Evolutionary conservation across 2,329 filamentous ascomycete species (phyloP), one percentile per base, ranked within the genome.

Genomic region (Xylaria sp.): DNA sequence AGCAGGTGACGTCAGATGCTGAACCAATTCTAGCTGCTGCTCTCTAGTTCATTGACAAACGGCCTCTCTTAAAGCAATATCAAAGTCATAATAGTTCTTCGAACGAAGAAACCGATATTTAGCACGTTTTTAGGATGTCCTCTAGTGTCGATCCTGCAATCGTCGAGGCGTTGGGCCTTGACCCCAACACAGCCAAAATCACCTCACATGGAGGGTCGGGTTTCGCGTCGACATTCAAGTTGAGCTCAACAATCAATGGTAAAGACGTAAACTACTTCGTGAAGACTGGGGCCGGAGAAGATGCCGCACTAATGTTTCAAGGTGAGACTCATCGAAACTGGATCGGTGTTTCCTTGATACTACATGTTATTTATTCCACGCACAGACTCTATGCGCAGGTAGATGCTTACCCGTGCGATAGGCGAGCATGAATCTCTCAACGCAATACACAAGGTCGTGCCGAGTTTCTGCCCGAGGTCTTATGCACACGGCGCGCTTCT

Each of bases 361-460:
- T 9, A 21, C 32, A 27, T 37, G 3, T 44, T 12, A 44, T 27
- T 44, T 12, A 44, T 27, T 58, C 37, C n/a, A 6, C 23, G 37
- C 23, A 44, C 37, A 50, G 27, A 35, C 32, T 35, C 32, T 35
- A 35, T 35, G 32, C 32, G 10, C 32, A 35, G 32, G 10, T 10
- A 35, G 32, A 27, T 54, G 44, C 60, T 72, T 47, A 72, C 12
- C n/a, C n/a, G 13, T 35, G 37, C 6, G 27, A 54, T 75, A 88
- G 93, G 94, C 69, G 95, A 98, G 80, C 91, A 93, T 77, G 87
- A 88, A 59, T 97, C 93, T 2, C 88, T 98, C 63, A 94, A 94
- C 76, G 92, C 93, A 63, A 92, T 98, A 72, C 87, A 93, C 77
- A 77, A 83, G 54, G 84, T 84, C 16, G 91, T 96, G 0, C 92